Base-by-base conservation (phyloP, 169 alveolate species). In the Eimeria zaria region DNA sequence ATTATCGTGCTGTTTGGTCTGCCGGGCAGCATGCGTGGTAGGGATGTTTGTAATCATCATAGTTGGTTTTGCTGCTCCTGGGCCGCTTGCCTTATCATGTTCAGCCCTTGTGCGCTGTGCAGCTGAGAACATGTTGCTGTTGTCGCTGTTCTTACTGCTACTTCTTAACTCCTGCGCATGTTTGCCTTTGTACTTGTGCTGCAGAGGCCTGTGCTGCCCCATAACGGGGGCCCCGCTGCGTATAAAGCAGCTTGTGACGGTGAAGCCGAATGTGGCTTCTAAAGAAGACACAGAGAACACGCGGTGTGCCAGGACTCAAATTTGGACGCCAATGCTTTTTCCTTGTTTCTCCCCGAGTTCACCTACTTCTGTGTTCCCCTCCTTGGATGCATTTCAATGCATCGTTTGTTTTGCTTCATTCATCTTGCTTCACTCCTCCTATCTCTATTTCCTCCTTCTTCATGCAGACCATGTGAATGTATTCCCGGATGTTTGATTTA, bases 141-240 rank as follows among this genome's bases (percentile, higher is more conserved):
- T 87, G 81, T 48, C 3, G 60, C 76, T 14, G 90, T 24, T 44
- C 60, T 36, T 58, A 30, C 36, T 58, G 58, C 80, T 36, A 80
- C 92, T 60, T 41, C 30, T 71, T 58, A 58, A 30, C 16, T 27
- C 76, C n/a, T 41, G 81, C 87, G 41, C 20, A 30, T 14, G 30
- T 14, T 89, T 48, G 51, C 33, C 30, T 44, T 88, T 89, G n/a
- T 55, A 3, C 39, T 69, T 73, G 46, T 8, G 76, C 84, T 95
- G 96, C 58, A 96, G 95, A 39, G 51, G 89, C 8, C 81, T 98
- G 22, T 74, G 94, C 20, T 98, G 99, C 91, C 99, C 99, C 44
- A 97, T 98, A 74, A 97, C 98, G 76, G 98, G 98, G 71, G 97
- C 97, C 64, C 97, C 98, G 14, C 62, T 98, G 64, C 98, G 97